phyloP scores from a whole-genome alignment of 2,329 filamentous ascomycete genomes.

The Ampelomyces quisqualis region DNA sequence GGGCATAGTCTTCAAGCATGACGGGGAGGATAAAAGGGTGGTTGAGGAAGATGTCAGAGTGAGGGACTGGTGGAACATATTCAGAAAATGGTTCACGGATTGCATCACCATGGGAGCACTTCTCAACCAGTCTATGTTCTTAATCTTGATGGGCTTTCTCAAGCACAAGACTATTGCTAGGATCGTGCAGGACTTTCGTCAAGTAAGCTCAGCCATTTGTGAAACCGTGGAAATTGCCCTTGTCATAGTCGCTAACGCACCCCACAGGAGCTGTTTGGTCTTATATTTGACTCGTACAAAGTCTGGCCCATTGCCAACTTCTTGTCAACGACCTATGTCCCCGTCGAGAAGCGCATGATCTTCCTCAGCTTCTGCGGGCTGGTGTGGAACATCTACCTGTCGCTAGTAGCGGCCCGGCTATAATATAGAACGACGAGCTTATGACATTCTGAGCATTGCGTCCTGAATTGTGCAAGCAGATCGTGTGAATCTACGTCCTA shows the following conservation, averaged over 20 bases:
- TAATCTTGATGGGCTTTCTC: constrained; percentile 59
- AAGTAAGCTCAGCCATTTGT: constrained; percentile 24
- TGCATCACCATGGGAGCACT: constrained; percentile 64
- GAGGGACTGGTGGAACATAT: constrained; percentile 58
- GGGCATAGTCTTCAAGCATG: constrained; percentile 27
- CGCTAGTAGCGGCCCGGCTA: constrained; percentile 54
- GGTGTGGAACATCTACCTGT: constrained; percentile 74
- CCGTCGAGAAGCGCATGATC: constrained; percentile 67
- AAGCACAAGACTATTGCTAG: constrained; percentile 38
- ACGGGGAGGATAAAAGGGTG: constrained; percentile 28
- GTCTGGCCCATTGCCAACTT: constrained; percentile 73
- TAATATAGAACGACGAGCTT: constrained; percentile 12
- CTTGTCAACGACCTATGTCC: constrained; percentile 69
- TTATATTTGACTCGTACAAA: constrained; percentile 63
- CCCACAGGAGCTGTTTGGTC: constrained; percentile 32
- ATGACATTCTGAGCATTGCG: too few species aligned
- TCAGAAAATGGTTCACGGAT: constrained; percentile 67
- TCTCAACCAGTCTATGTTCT: constrained; percentile 66
- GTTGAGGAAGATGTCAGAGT: constrained; percentile 34
- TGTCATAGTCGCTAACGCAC: constrained; percentile 2
- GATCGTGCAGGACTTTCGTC: constrained; percentile 36
- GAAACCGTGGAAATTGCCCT: too few species aligned
- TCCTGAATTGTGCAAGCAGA: too few species aligned
- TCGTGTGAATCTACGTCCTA: too few species aligned
- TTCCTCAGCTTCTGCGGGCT: constrained; percentile 72